Conservation (phyloP, 2,329 filamentous ascomycete genomes). For the Scedosporium minutisporum region DNA sequence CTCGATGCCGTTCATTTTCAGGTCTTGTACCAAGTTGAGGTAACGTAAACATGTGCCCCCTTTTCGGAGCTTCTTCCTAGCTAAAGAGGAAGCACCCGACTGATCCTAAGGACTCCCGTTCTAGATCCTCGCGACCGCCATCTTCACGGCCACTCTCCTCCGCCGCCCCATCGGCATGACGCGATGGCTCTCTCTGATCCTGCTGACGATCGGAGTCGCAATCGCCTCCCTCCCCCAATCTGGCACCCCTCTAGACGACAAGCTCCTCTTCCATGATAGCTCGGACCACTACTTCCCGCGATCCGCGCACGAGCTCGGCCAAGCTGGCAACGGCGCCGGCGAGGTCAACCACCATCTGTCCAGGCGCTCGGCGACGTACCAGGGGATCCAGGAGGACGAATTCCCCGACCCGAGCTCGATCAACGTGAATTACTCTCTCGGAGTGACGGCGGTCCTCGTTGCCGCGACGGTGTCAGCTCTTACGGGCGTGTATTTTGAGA, state of each 20-base stretch:
- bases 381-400: slow-evolving; percentile 68
- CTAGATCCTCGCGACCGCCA: slow-evolving; percentile 73
- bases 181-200: slow-evolving; percentile 70
- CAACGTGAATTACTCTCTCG: slow-evolving; percentile 68
- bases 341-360: slow-evolving; percentile 42
- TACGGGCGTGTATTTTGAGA: slow-evolving; percentile 82
- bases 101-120: not conserved
- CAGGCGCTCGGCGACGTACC: slow-evolving; percentile 73
- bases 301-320: slow-evolving; percentile 66
- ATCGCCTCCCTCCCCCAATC: slow-evolving; percentile 71
- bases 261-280: slow-evolving; percentile 54
- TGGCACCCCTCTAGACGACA: slow-evolving; percentile 37
- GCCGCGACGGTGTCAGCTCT: slow-evolving; percentile 75
- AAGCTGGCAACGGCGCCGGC: slow-evolving; percentile 36
- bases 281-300: slow-evolving; percentile 64
- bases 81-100: not conserved
- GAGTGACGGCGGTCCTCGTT: slow-evolving; percentile 66
- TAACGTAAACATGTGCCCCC: slow-evolving; percentile 18
- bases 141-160: slow-evolving; percentile 76
- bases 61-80: too few species aligned
- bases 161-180: slow-evolving; percentile 58
- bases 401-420: slow-evolving; percentile 29
- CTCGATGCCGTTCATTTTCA: slow-evolving; percentile 89
- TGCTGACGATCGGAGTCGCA: slow-evolving; percentile 73
- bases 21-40: slow-evolving; percentile 85